Evolutionary conservation across 2,329 filamentous ascomycete species (phyloP).

Genomic region (Ophiostoma sp.): DNA sequence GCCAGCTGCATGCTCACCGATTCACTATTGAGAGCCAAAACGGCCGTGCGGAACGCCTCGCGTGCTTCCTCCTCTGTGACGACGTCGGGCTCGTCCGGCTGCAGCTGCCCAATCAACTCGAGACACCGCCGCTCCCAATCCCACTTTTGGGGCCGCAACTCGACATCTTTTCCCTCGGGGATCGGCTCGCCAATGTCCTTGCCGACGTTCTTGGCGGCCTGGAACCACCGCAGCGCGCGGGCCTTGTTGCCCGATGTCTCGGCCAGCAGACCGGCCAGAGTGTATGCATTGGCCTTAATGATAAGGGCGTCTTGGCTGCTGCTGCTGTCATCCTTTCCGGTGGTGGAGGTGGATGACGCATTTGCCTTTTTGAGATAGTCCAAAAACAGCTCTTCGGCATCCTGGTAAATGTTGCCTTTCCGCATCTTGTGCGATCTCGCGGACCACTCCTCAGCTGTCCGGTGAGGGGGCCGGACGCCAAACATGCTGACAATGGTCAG

Average conservation of each 20-base stretch:
- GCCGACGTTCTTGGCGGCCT: slow-evolving; percentile 23
- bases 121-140: slow-evolving; percentile 40
- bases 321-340: background rate
- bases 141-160: slow-evolving; percentile 34
- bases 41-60: slow-evolving; percentile 34
- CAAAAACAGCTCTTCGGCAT: slow-evolving; percentile 32
- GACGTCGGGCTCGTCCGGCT: too few species aligned
- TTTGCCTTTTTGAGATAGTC: slow-evolving; percentile 28
- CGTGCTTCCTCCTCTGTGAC: background rate
- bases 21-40: slow-evolving; percentile 37
- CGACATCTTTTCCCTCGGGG: background rate
- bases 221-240: slow-evolving; percentile 36
- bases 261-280: slow-evolving; percentile 39
- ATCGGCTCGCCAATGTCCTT: background rate
- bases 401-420: slow-evolving; percentile 27
- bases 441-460: background rate
- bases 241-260: slow-evolving; percentile 29
- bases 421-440: slow-evolving; percentile 20
- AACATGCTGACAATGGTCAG: slow-evolving; percentile 36
- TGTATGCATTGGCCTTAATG: slow-evolving; percentile 40
- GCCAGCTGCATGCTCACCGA: slow-evolving; percentile 35
- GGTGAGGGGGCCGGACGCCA: background rate
- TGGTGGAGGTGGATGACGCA: background rate
- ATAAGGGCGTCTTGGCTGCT: background rate
- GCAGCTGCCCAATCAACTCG: slow-evolving; percentile 30